A percentile compares a stretch with the other conserved stretches of the same genome.
Conservation (phyloP, 345 rosid species). For the Corchorus olitorius region DNA sequence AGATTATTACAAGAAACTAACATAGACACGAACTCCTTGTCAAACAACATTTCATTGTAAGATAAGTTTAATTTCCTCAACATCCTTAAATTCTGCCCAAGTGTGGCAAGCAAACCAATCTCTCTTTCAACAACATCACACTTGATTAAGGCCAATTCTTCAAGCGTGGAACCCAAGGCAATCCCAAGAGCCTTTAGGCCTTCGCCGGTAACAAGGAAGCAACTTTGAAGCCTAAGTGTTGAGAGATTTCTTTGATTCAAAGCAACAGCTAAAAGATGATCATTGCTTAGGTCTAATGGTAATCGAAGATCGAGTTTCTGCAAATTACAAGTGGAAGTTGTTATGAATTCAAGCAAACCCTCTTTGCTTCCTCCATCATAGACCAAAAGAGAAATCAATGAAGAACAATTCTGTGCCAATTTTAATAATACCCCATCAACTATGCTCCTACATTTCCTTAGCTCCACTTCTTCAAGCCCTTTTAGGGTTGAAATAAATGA, state of each 20-base stretch:
- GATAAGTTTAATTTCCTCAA: slow-evolving; percentile 68
- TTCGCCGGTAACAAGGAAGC: slow-evolving; percentile 75
- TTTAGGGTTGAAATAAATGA: slow-evolving; percentile 45
- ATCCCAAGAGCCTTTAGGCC: slow-evolving; percentile 61
- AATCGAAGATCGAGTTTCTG: slow-evolving; percentile 68
- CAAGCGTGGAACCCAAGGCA: slow-evolving; percentile 51
- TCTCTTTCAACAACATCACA: slow-evolving; percentile 81
- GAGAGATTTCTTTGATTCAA: slow-evolving; percentile 48
- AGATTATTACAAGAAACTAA: slow-evolving; percentile 59
- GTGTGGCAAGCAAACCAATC: slow-evolving; percentile 66
- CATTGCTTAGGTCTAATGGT: slow-evolving; percentile 77
- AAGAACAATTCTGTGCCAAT: slow-evolving; percentile 59
- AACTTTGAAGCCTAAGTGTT: slow-evolving; percentile 67
- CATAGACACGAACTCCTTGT: slow-evolving; percentile 74
- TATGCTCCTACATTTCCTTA: slow-evolving; percentile 67
- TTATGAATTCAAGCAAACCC: slow-evolving; percentile 70
- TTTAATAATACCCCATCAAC: slow-evolving; percentile 57
- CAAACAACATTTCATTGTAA: slow-evolving; percentile 61
- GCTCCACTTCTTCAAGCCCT: slow-evolving; percentile 63
- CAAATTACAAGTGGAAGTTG: slow-evolving; percentile 49
- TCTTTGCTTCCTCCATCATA: slow-evolving; percentile 82
- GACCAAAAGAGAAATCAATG: slow-evolving; percentile 61
- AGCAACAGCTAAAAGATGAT: slow-evolving; percentile 66
- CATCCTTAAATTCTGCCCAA: slow-evolving; percentile 68
- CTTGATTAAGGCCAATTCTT: slow-evolving; percentile 63